Evolutionary conservation across 2,329 filamentous ascomycete genomes (phyloP).

Genomic region (Colletotrichum chrysophilum): DNA sequence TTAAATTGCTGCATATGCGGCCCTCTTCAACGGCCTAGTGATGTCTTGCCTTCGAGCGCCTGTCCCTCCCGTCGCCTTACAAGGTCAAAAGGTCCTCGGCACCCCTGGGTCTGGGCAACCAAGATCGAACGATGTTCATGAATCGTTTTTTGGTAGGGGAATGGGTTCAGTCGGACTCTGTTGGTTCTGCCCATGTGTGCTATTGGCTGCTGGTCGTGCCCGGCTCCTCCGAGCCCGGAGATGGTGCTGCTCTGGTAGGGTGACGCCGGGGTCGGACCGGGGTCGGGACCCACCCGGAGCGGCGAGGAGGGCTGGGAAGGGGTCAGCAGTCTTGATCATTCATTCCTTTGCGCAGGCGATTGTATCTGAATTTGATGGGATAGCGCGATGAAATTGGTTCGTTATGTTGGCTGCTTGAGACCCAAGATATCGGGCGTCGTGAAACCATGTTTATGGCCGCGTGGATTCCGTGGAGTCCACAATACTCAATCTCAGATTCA

Average conservation of each 20-base stretch:
- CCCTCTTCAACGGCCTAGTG: not conserved
- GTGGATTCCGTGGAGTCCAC: not conserved
- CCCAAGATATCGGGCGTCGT: not conserved
- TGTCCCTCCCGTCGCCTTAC: not conserved
- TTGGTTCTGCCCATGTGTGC: not conserved
- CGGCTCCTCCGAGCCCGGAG: not conserved
- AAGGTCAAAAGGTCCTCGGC: not conserved
- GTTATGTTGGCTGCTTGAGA: not conserved
- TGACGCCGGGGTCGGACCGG: not conserved
- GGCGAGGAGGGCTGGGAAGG: not conserved
- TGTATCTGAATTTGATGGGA: not conserved
- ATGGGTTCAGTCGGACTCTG: not conserved
- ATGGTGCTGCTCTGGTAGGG: not conserved
- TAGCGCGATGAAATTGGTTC: fast-evolving
- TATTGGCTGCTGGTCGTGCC: not conserved
- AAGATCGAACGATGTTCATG: not conserved
- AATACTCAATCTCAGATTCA: not conserved
- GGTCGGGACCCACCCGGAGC: not conserved
- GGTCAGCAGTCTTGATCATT: not conserved
- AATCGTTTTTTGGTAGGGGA: not conserved
- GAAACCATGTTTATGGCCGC: not conserved
- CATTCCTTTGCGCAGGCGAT: not conserved
- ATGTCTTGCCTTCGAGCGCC: not conserved
- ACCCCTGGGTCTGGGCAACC: not conserved
- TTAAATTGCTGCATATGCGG: not conserved